Evolutionary conservation across 257 asterid genomes (phyloP).

Genomic region (Paulownia fortunei): DNA sequence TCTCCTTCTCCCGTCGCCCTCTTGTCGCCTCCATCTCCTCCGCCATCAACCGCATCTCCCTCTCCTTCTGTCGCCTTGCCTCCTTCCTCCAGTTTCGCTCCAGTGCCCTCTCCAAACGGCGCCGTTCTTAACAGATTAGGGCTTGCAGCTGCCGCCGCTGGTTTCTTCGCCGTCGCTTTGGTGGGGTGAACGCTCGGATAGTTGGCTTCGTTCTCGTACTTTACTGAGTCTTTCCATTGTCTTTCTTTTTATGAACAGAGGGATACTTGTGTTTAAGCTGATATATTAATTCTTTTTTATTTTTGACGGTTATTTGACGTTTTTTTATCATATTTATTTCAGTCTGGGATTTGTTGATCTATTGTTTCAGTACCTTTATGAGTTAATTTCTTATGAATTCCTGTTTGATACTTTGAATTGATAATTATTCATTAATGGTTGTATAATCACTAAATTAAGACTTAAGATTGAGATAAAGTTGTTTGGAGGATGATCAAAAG

Average conservation of each 20-base stretch:
- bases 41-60: slow-evolving; percentile 33
- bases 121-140: slow-evolving; percentile 38
- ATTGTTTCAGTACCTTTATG: background rate
- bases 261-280: background rate
- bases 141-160: slow-evolving; percentile 26
- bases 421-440: background rate
- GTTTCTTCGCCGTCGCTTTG: slow-evolving; percentile 36
- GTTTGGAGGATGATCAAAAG: background rate
- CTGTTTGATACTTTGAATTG: background rate
- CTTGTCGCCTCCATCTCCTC: slow-evolving; percentile 41
- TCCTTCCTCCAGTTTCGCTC: slow-evolving; percentile 31
- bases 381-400: background rate
- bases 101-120: slow-evolving; percentile 15
- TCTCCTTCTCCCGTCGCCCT: slow-evolving; percentile 35
- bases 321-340: background rate
- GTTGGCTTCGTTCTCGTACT: background rate
- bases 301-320: background rate
- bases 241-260: background rate
- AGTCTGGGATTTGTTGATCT: background rate
- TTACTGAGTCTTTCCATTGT: background rate
- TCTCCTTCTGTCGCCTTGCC: slow-evolving; percentile 38
- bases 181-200: slow-evolving; percentile 26
- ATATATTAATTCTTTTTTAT: slow-evolving; percentile 3
- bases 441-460: background rate
- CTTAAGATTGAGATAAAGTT: background rate